A percentile compares a stretch with the other conserved stretches of the same genome.
Evolutionary conservation across 345 rosid genomes (phyloP).

Genomic region (Boechera divaricarpa): DNA sequence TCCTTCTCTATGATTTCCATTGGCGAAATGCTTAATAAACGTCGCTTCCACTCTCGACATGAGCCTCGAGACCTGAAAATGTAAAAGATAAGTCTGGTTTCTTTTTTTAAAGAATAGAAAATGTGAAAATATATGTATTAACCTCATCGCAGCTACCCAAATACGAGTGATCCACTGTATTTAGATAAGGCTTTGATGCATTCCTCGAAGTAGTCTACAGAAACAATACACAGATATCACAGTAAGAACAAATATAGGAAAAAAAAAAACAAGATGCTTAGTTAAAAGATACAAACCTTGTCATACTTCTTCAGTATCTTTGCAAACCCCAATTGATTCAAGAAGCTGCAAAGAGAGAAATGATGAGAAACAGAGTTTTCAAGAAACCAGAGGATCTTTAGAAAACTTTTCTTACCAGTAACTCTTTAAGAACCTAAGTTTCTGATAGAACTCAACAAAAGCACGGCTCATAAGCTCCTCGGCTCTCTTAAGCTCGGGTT

Average conservation of each 20-base stretch:
- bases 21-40: conserved; percentile 73
- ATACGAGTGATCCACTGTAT: conserved; percentile 65
- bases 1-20: conserved; percentile 74
- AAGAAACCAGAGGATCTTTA: not conserved
- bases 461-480: conserved; percentile 59
- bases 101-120: not conserved
- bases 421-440: conserved; percentile 62
- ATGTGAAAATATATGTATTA: not conserved
- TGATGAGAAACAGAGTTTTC: conserved; percentile 15
- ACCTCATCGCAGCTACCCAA: conserved; percentile 81
- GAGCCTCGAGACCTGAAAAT: conserved; percentile 61
- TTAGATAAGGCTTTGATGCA: conserved; percentile 60
- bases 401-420: conserved; percentile 53
- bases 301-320: conserved; percentile 78
- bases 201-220: conserved; percentile 64
- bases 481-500: conserved; percentile 57
- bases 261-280: not conserved
- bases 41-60: conserved; percentile 68
- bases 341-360: conserved; percentile 53
- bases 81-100: conserved; percentile 5
- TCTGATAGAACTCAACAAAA: conserved; percentile 68
- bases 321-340: conserved; percentile 75
- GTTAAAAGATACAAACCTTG: conserved; percentile 51
- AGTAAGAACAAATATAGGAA: not conserved
- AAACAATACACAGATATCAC: conserved; percentile 8